Evolutionary conservation across 164 flowering plant species (phyloP).

Genomic region (Magnolia sinica): DNA sequence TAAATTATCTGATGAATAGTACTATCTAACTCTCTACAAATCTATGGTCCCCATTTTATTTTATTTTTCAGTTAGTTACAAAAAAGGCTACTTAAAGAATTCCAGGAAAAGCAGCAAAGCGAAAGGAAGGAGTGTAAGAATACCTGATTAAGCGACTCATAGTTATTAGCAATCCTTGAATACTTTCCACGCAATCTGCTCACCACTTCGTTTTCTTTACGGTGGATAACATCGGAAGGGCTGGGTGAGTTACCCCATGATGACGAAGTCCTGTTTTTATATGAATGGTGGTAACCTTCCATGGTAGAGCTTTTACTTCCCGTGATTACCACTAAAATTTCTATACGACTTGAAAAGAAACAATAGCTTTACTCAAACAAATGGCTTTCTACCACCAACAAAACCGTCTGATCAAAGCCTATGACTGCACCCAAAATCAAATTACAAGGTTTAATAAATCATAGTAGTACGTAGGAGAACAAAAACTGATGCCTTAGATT

Average conservation of each 20-base stretch:
- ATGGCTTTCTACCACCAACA: too few species aligned
- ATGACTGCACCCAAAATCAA: too few species aligned
- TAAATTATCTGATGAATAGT: too few species aligned
- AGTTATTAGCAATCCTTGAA: neutral
- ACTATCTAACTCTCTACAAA: too few species aligned
- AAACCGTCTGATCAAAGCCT: too few species aligned
- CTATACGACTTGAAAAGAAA: neutral
- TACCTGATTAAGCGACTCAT: neutral
- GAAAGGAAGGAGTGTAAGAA: neutral
- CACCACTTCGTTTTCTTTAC: slow-evolving; percentile 1
- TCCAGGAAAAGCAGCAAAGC: neutral
- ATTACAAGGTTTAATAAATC: too few species aligned
- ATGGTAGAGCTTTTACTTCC: slow-evolving; percentile 5
- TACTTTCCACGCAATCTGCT: neutral
- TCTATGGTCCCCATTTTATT: too few species aligned
- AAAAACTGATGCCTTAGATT: too few species aligned
- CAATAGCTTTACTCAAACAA: too few species aligned
- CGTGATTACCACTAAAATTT: neutral
- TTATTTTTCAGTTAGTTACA: too few species aligned
- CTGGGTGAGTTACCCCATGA: slow-evolving; percentile 3
- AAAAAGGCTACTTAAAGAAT: too few species aligned
- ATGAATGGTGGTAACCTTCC: slow-evolving; percentile 3
- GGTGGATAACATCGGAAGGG: slow-evolving; percentile 1
- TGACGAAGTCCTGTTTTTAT: neutral
- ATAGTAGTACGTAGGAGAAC: too few species aligned